Evolutionary conservation across 2,329 filamentous ascomycete genomes (phyloP).

Genomic region (Fusarium phyllophilum): DNA sequence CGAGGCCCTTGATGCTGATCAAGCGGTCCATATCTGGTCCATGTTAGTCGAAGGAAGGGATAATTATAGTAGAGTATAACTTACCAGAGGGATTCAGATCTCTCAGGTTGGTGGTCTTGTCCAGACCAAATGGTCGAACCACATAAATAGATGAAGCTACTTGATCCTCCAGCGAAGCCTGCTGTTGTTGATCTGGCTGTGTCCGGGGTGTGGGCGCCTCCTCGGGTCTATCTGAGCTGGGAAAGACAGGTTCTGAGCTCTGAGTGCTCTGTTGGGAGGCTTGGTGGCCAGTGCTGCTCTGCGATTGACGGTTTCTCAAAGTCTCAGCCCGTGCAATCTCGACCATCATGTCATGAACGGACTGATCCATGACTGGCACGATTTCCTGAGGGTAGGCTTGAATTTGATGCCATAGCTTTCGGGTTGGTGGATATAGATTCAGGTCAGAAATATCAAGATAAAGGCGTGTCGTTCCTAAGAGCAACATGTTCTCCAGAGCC

Average conservation of each 20-base stretch:
- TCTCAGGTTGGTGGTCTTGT: slow-evolving; percentile 87
- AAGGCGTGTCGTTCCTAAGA: slow-evolving; percentile 83
- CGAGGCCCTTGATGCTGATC: slow-evolving; percentile 92
- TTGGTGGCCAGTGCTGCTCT: slow-evolving; percentile 62
- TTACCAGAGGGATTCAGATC: slow-evolving; percentile 88
- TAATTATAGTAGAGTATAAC: slow-evolving; percentile 21
- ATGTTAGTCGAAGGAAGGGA: slow-evolving; percentile 16
- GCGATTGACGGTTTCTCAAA: slow-evolving; percentile 72
- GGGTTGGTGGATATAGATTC: slow-evolving; percentile 90
- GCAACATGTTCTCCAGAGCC: slow-evolving; percentile 89
- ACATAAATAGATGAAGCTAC: slow-evolving; percentile 84
- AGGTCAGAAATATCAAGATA: slow-evolving; percentile 91
- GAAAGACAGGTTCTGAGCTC: slow-evolving; percentile 81
- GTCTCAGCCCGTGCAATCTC: slow-evolving; percentile 86
- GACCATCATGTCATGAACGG: slow-evolving; percentile 91
- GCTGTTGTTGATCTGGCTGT: slow-evolving; percentile 56
- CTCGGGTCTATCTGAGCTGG: slow-evolving; percentile 79
- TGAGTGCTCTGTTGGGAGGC: slow-evolving; percentile 58
- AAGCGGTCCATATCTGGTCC: slow-evolving; percentile 89
- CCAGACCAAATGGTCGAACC: slow-evolving; percentile 88
- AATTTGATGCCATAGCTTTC: slow-evolving; percentile 94
- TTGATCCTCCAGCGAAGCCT: slow-evolving; percentile 77
- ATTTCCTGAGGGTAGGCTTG: slow-evolving; percentile 97
- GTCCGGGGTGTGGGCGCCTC: slow-evolving; percentile 51
- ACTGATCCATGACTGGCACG: slow-evolving; percentile 95